phyloP scores from a whole-genome alignment of 2,329 filamentous ascomycete genomes.

The Stachybotrys chlorohalonatus region DNA sequence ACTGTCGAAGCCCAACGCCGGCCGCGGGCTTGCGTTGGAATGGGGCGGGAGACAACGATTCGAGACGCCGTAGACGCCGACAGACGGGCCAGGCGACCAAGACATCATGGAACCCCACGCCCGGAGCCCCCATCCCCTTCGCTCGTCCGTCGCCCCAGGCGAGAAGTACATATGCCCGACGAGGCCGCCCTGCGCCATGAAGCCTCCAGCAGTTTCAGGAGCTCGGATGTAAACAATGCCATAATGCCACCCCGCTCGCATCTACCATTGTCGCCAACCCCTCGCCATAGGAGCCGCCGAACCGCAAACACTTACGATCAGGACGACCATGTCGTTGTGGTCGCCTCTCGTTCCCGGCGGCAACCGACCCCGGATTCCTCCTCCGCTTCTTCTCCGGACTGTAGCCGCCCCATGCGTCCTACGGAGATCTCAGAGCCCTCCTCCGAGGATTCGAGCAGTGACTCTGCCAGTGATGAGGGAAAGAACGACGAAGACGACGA shows the following conservation, averaged over 20 bases:
- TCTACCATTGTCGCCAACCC: slow-evolving; percentile 17
- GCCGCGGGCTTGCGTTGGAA: slow-evolving; percentile 14
- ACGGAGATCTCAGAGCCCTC: slow-evolving; percentile 6
- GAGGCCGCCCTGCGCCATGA: slow-evolving; percentile 14
- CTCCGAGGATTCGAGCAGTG: not conserved
- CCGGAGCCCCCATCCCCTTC: slow-evolving; percentile 11
- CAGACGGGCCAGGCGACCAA: slow-evolving; percentile 16
- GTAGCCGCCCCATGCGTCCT: slow-evolving; percentile 3
- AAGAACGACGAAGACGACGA: not conserved
- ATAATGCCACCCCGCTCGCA: slow-evolving; percentile 18
- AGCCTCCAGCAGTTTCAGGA: slow-evolving; percentile 10
- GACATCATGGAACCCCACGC: slow-evolving; percentile 11
- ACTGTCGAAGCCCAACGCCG: slow-evolving; percentile 15
- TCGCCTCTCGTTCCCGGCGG: not conserved
- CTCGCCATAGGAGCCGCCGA: slow-evolving; percentile 18
- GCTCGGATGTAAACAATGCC: slow-evolving; percentile 17
- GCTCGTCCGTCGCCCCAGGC: slow-evolving; percentile 16
- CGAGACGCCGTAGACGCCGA: slow-evolving; percentile 19
- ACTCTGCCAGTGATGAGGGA: not conserved
- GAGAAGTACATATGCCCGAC: slow-evolving; percentile 21
- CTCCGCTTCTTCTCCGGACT: slow-evolving; percentile 5
- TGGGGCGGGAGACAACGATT: slow-evolving; percentile 20
- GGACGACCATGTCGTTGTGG: not conserved
- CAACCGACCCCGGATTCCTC: not conserved
- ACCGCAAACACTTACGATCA: slow-evolving; percentile 16